Evolutionary conservation across 495 filamentous ascomycete genomes (phyloP), one percentile per base, ranked within the genome.

Genomic region (Niebla homalea): DNA sequence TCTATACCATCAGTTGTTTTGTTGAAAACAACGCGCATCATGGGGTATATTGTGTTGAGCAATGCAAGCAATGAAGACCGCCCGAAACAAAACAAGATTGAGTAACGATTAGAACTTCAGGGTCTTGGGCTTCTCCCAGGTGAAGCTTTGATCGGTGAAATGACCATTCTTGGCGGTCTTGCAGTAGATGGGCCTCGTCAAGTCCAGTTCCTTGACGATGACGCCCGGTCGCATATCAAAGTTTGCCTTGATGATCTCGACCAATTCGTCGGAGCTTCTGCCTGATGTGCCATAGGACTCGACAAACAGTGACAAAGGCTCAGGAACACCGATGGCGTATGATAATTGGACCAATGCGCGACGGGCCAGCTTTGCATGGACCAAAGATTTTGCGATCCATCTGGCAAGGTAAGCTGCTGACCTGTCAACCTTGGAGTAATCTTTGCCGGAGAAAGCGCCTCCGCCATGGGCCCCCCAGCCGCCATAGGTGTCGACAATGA

Each of bases 401-500:
- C 92, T 87, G 61, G 83, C 89, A 57, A 95, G 79, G 74, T 98
- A 98, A 62, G 92, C 92, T 58, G 92, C 92, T 26, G 90, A 96
- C 59, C 92, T 86, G 68, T 98, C 92, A 70, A 98, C 92, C 78
- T 98, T 98, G 73, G 88, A 94, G 85, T 95, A 98, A 69, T 98
- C 92, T 81, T 98, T 98, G 65, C 92, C 92, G 64, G 92, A 97
- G 84, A 98, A 98, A 69, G 92, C 92, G 79, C 92, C 92, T 74
- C 92, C 92, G 78, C 92, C 92, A 77, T 98, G 92, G 59, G 92
- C 92, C 74, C 92, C 92, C 92, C 92, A 98, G 62, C 92, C 92
- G 75, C 92, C 92, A 75, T 98, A 98, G 70, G 92, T 97, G 73
- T 98, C 92, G 66, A 98, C 92, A 63, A 98, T 98, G 79, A 98